Evolutionary conservation across 1,284 basidiomycete species (phyloP), one percentile per base, ranked within the genome.

Genomic region (Pseudozyma tsukubaensis): DNA sequence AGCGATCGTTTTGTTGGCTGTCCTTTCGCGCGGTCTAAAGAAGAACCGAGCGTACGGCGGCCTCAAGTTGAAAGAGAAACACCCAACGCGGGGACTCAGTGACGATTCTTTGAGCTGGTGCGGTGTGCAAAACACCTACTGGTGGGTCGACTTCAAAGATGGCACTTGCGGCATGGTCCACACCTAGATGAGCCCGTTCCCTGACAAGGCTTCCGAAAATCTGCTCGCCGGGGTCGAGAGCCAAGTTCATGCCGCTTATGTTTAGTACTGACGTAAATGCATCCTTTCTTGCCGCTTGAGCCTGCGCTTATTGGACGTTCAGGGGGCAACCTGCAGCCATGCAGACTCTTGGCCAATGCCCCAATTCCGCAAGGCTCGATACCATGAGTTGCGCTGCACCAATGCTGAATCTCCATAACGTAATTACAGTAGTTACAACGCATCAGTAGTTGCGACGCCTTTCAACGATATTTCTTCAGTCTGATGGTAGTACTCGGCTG

Each of bases 121-220:
- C 29, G 60, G 60, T 13, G 60, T 63, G 11, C 60, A 63, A 19
- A 63, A 63, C 49, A 56, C 35, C 18, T 63, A 47, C 49, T 63
- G 59, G 60, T 63, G 60, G 60, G 5, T 55, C 36, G 60, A 63
- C 43, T 63, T 63, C 43, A 63, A 63, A 18, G 59, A 55, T 24
- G 50, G 50, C 12, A 62, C 59, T 16, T 62, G 59, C 35, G 59
- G 59, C 40, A 62, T 63, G 53, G 60, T 63, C 9, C 53, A 50
- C 11, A 47, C 60, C 4, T 53, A 63, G 42, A 63, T 63, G 42
- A 63, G 60, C 34, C 60, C 60, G 3, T 63, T 55, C 53, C 60
- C 60, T 4, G 59, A 62, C 52, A 44, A 55, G 50, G 48, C 59
- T 8, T 37, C 51, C 19, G 59, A 62, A 32, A 32, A 62, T 36